These are phyloP conservation scores for Fraxinus baroniana DNA, from an alignment of 305 asterid genomes.

Conservation along the genomic window DNA sequence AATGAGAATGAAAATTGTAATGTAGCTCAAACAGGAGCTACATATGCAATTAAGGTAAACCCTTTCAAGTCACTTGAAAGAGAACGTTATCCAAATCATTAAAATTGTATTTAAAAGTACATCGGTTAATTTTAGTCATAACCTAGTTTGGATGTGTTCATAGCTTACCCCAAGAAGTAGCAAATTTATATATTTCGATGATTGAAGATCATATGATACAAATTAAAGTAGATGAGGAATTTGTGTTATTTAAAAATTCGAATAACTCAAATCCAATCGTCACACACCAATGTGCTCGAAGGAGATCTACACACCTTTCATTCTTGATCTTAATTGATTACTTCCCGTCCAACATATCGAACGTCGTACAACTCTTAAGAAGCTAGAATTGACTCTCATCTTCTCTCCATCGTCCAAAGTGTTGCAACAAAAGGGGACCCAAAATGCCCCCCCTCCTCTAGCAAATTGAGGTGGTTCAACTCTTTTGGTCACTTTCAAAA, in stretches of 20 bases:
- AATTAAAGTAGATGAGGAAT: neutral
- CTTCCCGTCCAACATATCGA: neutral
- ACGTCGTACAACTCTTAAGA: neutral
- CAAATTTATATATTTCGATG: neutral
- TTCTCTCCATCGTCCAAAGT: neutral
- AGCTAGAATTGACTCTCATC: neutral
- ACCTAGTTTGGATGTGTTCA: neutral
- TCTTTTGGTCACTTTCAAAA: neutral
- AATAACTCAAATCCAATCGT: neutral
- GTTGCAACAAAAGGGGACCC: neutral
- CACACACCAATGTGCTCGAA: neutral
- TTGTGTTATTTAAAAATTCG: neutral
- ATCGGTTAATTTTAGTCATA: neutral
- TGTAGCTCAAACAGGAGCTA: too few relatives aligned
- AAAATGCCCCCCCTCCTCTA: neutral
- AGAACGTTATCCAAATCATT: neutral
- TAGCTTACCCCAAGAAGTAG: neutral
- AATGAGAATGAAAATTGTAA: too few relatives aligned
- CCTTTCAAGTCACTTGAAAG: neutral
- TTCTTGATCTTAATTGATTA: neutral
- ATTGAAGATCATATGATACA: neutral
- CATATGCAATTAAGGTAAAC: neutral
- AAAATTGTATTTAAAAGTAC: neutral
- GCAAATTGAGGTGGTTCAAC: neutral
- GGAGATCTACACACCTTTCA: neutral